Base-by-base conservation (phyloP, 1,284 basidiomycete genomes). In the Sporisorium sorghi region DNA sequence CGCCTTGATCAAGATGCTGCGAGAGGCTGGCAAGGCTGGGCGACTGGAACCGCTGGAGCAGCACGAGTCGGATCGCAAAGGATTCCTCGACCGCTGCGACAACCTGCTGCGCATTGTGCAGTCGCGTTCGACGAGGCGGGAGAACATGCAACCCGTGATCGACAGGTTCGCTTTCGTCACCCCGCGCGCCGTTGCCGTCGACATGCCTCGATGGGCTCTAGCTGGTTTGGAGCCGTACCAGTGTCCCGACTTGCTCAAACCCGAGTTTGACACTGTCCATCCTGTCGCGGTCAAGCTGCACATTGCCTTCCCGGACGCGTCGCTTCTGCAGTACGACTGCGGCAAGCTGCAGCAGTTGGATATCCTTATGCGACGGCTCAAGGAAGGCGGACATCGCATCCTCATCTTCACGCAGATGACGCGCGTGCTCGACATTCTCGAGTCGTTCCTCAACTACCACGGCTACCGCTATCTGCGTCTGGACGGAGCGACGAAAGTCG, bases 331-430 rank as follows among this genome's bases (percentile, higher is more conserved):
- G 83, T 98, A 95, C 85, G 95, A 98, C 85, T 97, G 96, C 79
- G 95, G 95, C 51, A 98, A 98, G 85, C 88, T 98, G 17, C 95
- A 97, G 82, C 89, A 91, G 71, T 89, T 98, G 4, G 89, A 90
- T 32, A 86, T 87, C 24, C 87, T 98, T 32, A 88, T 98, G 44
- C 90, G 93, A 23, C 90, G 92, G 80, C 91, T 91, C 83, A 94
- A 95, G 81, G 89, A 89, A 0, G 93, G 90, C 3, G 93, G 93
- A 0, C 94, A 97, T 83, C 91, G 95, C 1, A 89, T 93, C 23
- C 88, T 98, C 50, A 96, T 98, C 78, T 98, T 98, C 85, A 98
- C 95, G 0, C 95, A 98, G 82, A 98, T 98, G 95, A 97, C 95
- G 23, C 89, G 89, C 63, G 92, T 98, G 37, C 88, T 98, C 58